Evolutionary conservation across 1,139 yeast genomes (phyloP).

Genomic region (Fermentozyma sake): DNA sequence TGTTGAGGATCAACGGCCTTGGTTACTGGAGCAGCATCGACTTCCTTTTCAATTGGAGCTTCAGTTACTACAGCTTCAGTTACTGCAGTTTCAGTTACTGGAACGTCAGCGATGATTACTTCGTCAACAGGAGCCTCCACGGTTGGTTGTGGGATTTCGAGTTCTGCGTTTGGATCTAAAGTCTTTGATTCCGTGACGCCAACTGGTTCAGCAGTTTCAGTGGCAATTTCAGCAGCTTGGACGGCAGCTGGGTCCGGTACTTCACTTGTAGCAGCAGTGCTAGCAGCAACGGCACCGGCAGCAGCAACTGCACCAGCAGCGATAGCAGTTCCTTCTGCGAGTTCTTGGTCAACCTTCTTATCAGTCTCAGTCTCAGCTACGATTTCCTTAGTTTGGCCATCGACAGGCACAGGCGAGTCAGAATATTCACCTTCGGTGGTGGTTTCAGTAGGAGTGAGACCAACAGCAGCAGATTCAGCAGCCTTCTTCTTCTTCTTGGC

Average conservation of each 20-base stretch:
- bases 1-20: constrained; percentile 9
- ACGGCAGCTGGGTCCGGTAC: constrained; percentile 4
- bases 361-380: constrained; percentile 7
- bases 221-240: constrained; percentile 5
- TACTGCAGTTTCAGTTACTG: constrained; percentile 1
- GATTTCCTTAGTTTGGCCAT: constrained; percentile 2
- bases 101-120: constrained; percentile 3
- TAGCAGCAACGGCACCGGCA: constrained; percentile 8
- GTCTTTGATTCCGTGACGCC: constrained; percentile 18
- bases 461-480: constrained; percentile 11
- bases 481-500: constrained; percentile 34
- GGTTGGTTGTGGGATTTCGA: constrained; percentile 3
- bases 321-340: constrained; percentile 6
- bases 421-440: constrained; percentile 13
- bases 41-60: constrained; percentile 14
- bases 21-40: constrained; percentile 17
- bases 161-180: constrained; percentile 26
- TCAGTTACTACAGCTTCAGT: constrained; percentile 4
- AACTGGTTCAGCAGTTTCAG: constrained; percentile 8
- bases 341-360: constrained; percentile 5
- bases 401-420: constrained; percentile 4
- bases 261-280: constrained; percentile 5
- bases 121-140: constrained; percentile 5
- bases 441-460: constrained; percentile 8
- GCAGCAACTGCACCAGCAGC: constrained; percentile 5